Percentiles rank a stretch among this genome's conserved stretches.
These are phyloP conservation scores for Phaffia tasmanica DNA, from an alignment of 768 basidiomycete genomes.

Conservation along the genomic window DNA sequence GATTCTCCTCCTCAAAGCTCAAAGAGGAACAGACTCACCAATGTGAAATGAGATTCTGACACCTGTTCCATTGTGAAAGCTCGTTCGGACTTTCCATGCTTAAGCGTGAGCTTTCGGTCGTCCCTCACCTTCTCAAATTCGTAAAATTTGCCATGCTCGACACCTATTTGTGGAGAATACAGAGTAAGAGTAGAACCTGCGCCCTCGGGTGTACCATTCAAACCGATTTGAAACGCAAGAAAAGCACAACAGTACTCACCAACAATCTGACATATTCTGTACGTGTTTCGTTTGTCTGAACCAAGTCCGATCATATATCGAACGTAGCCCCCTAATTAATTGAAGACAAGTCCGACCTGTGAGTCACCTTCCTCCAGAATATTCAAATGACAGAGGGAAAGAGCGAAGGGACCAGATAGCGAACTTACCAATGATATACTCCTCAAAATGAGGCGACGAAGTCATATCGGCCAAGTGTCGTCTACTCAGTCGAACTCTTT, in stretches of 20 bases:
- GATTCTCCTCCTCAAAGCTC: too few species aligned
- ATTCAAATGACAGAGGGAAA: not conserved
- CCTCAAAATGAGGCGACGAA: constrained; percentile 72
- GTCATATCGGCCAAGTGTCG: constrained; percentile 52
- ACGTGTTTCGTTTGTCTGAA: not conserved
- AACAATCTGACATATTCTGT: constrained; percentile 42
- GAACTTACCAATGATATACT: constrained; percentile 59
- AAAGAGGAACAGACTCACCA: constrained; percentile 45
- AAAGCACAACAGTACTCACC: constrained; percentile 46
- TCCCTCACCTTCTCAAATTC: constrained; percentile 54
- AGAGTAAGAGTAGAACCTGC: not conserved
- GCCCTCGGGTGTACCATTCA: not conserved
- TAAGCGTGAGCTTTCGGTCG: constrained; percentile 60
- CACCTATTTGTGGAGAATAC: not conserved
- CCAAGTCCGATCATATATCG: constrained; percentile 59
- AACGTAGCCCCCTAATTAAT: constrained; percentile 62
- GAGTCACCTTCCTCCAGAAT: not conserved
- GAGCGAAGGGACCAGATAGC: not conserved
- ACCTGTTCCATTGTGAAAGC: constrained; percentile 71
- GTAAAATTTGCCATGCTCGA: constrained; percentile 46
- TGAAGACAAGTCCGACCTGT: not conserved
- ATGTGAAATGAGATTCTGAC: constrained; percentile 57
- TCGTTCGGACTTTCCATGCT: constrained; percentile 58
- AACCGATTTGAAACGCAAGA: not conserved
- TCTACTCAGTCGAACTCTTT: constrained; percentile 54